These are phyloP conservation scores for Geotrichum reessii DNA, from an alignment of 1,139 yeast genomes.

Conservation along the genomic window DNA sequence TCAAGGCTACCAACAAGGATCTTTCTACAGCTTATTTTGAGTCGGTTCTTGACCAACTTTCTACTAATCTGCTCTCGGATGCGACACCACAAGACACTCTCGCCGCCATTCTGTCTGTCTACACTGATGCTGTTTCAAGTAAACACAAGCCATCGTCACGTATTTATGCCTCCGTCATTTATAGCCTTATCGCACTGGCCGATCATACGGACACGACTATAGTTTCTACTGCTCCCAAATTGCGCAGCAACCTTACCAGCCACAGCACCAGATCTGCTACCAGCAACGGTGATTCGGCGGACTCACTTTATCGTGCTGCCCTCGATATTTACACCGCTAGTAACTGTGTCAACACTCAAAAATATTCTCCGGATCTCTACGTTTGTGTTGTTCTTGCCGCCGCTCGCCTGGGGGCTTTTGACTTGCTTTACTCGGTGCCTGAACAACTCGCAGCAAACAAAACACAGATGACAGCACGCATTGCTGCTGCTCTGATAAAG, in stretches of 20 bases:
- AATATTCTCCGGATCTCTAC: conserved; percentile 22
- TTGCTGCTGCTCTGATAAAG: conserved; percentile 17
- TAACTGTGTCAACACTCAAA: conserved; percentile 24
- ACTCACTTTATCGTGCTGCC: conserved; percentile 27
- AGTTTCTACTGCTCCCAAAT: conserved; percentile 4
- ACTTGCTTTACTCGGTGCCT: conserved; percentile 14
- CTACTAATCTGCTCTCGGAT: conserved; percentile 2
- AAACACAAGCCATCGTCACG: conserved; percentile 28
- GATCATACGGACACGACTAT: conserved; percentile 9
- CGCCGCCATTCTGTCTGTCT: conserved; percentile 6
- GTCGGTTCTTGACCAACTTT: conserved; percentile 1
- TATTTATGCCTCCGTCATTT: conserved; percentile 32
- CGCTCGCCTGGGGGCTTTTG: conserved; percentile 16
- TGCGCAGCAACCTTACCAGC: conserved; percentile 9
- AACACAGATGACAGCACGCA: conserved; percentile 11
- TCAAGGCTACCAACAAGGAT: conserved; percentile 2
- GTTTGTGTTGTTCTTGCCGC: conserved; percentile 21
- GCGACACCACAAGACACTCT: conserved; percentile 5
- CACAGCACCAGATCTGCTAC: conserved; percentile 18
- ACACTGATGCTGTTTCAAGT: conserved; percentile 5
- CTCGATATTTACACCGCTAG: conserved; percentile 29
- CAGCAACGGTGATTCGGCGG: conserved; percentile 21
- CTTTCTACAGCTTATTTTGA: conserved; percentile 1
- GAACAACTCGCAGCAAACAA: conserved; percentile 7
- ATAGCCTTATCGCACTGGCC: conserved; percentile 30